Base-by-base conservation (phyloP, 2,329 filamentous ascomycete genomes). In the Paecilomyces sp. region DNA sequence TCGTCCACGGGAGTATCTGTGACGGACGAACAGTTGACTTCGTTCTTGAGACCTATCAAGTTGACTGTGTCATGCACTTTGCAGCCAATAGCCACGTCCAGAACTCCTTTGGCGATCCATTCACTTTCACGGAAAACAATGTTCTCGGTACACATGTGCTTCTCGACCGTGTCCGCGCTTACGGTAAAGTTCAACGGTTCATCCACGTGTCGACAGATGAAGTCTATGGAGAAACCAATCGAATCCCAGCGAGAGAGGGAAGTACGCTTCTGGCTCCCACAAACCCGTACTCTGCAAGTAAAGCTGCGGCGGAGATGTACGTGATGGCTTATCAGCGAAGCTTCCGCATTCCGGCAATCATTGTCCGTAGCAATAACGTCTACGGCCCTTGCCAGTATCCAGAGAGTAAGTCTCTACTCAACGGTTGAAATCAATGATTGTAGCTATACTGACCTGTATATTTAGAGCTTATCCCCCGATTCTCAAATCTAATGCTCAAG, bases 81-180 rank as follows among this genome's bases (percentile, higher is more conserved):
- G 90, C 90, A 2, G 90, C 90, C n/a, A 88, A 92, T 75, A 91
- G 88, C 7, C 90, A 93, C 70, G 90, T 94, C 56, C 89, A 93
- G 68, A 75, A 91, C 67, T 91, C 88, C 70, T 94, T 94, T 68
- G 88, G 88, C 56, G 91, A 93, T 75, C 91, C 89, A 9, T 91
- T 91, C 72, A 83, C 85, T 57, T 93, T 93, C 75, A 92, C 89
- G 0, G 86, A 87, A 66, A 92, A 87, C 60, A 94, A 93, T 66
- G 90, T 92, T 13, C 88, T 90, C 64, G 90, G 90, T 53, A 93
- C 90, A n/a, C 89, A 93, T 72, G 88, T 91, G 41, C 81, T 93
- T 60, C 79, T 93, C 8, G 90, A 94, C 74, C 87, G 87, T 68
- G 87, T 88, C 56, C 88, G 88, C 72, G 88, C 88, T 71, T 82